Evolutionary conservation across 2,329 filamentous ascomycete species (phyloP).

Genomic region (Paradendryphiella salina): DNA sequence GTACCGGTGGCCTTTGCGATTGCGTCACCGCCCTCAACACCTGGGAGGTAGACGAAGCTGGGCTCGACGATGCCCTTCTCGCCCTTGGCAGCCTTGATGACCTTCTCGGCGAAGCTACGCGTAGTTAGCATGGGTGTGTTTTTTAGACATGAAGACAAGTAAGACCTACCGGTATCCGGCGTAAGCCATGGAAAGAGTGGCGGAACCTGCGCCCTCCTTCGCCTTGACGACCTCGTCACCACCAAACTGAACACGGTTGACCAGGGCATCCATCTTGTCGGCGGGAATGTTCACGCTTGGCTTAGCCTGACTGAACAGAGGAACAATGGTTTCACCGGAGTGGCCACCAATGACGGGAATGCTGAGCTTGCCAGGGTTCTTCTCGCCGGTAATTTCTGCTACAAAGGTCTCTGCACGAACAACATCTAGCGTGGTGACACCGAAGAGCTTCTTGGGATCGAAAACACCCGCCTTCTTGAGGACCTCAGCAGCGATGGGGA

Average conservation of each 20-base stretch:
- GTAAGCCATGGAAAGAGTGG: slow-evolving; percentile 92
- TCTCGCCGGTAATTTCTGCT: slow-evolving; percentile 78
- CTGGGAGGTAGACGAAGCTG: slow-evolving; percentile 92
- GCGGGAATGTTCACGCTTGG: slow-evolving; percentile 78
- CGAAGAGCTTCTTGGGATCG: slow-evolving; percentile 93
- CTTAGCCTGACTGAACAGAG: slow-evolving; percentile 89
- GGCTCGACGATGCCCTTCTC: slow-evolving; percentile 93
- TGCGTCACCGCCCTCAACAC: slow-evolving; percentile 82
- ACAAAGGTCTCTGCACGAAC: slow-evolving; percentile 98
- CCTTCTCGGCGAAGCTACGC: slow-evolving; percentile 80
- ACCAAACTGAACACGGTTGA: slow-evolving; percentile 95
- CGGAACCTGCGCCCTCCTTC: slow-evolving; percentile 88
- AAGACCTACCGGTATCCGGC: slow-evolving; percentile 70
- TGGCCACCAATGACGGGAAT: slow-evolving; percentile 96
- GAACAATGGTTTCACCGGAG: slow-evolving; percentile 97
- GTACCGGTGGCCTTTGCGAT: slow-evolving; percentile 79
- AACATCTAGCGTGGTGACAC: slow-evolving; percentile 97
- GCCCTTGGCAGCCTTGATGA: slow-evolving; percentile 84
- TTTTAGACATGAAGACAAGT: neutral
- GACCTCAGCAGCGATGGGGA: slow-evolving; percentile 95
- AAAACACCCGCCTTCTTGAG: slow-evolving; percentile 93
- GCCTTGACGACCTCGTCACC: slow-evolving; percentile 96
- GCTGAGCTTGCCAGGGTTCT: slow-evolving; percentile 77
- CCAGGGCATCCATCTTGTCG: slow-evolving; percentile 86
- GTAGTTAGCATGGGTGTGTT: neutral